Evolutionary conservation across 148 eudicot species (phyloP).

Genomic region (Cornus suecica): DNA sequence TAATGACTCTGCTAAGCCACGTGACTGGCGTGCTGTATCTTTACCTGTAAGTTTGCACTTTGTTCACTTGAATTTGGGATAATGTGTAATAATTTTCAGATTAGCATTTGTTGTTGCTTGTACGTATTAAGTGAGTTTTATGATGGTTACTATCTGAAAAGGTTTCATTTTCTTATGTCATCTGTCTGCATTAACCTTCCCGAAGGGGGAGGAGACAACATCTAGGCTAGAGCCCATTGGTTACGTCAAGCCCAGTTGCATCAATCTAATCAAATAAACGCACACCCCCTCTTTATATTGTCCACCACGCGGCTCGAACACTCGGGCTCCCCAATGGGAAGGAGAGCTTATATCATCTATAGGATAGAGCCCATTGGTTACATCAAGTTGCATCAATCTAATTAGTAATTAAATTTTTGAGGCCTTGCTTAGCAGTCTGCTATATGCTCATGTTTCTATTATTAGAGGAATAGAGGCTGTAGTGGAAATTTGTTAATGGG

Average conservation of each 20-base stretch:
- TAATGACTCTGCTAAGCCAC: conserved; percentile 9
- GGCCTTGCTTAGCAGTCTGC: neutral
- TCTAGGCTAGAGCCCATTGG: too few species aligned
- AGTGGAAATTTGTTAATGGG: too few species aligned
- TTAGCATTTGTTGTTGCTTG: neutral
- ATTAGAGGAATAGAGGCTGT: too few species aligned
- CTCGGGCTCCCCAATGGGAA: too few species aligned
- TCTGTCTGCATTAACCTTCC: neutral
- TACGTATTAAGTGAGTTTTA: neutral
- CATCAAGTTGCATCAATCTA: neutral
- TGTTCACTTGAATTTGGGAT: neutral
- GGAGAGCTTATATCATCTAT: too few species aligned
- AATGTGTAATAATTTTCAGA: neutral
- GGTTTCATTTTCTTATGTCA: neutral
- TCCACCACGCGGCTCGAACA: too few species aligned
- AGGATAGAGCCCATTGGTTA: too few species aligned
- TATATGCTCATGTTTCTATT: too few species aligned
- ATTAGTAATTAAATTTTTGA: neutral
- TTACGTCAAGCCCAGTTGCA: neutral
- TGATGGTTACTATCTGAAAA: neutral
- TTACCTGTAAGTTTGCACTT: conserved; percentile 52
- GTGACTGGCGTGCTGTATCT: conserved; percentile 32
- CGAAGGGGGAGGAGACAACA: too few species aligned
- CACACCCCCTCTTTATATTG: too few species aligned
- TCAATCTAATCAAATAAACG: neutral